Evolutionary conservation across 2,329 filamentous ascomycete species (phyloP), one percentile per base, ranked within the genome.

Genomic region (Paraphoma sp.): DNA sequence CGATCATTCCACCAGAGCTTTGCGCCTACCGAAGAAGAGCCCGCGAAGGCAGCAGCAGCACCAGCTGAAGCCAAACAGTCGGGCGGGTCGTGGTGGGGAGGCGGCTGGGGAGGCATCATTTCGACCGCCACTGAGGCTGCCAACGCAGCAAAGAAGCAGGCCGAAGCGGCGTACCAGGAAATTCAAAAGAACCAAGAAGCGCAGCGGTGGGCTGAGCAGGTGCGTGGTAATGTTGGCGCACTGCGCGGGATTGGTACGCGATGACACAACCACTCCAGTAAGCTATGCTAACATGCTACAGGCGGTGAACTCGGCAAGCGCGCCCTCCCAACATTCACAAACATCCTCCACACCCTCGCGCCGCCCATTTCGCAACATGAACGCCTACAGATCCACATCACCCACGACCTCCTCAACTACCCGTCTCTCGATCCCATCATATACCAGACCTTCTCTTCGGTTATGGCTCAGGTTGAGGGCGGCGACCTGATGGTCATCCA

Each of bases 391-490:
- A 98, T 99, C 69, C 95, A 99, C 81, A 96, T 95, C 62, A 97
- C 94, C 8, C 95, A 99, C 81, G 95, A 98, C 76, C 86, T 99
- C 43, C 88, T 93, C 65, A 92, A 92, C 66, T 99, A 99, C 76
- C 95, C 95, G 2, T 94, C 92, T 16, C 87, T 99, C 67, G 94
- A 98, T 74, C 93, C 94, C 16, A 85, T 97, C 52, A 92, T 98
- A 68, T 92, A 98, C 79, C 86, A 86, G 55, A 93, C 95, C 62
- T 99, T 99, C 81, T 90, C 90, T 53, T 89, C 93, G 51, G 93
- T 99, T 70, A 99, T 99, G 95, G 87, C 93, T n/a, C 95, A 99
- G 80, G 95, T 99, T 45, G 95, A 99, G 79, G 95, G 95, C 63
- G 95, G 95, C 53, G 95, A 98, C 70, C 84, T 99, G 16, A 84